Base-by-base conservation (phyloP, 1,139 yeast species). In the Suhomyces guaymorum region DNA sequence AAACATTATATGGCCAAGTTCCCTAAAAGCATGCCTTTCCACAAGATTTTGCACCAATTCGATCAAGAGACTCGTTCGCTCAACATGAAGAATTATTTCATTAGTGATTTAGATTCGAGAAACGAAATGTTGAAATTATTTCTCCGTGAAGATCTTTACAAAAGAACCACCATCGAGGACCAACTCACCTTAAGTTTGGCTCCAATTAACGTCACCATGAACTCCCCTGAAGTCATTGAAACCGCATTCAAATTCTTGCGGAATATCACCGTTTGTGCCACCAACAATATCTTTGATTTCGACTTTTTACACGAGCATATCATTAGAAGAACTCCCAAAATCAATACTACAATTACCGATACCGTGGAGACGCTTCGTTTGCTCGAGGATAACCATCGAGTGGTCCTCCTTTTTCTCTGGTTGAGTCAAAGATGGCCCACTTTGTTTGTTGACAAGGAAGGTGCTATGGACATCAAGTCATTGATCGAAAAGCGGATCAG, bases 381-480 rank as follows among this genome's bases (percentile, higher is more conserved):
- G 24, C 67, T 87, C 32, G 97, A 90, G 54, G 73, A 73, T 14
- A 63, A 84, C 44, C 96, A 92, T 61, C 76, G 79, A 46, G 63
- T 78, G 30, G 70, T 87, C 15, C 72, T 82, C 46, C 63, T 87
- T 10, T 90, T 78, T 54, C 64, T 88, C 56, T 92, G 98, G 98
- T 68, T 92, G 44, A 74, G 87, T 41, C 92, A 87, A 54, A 63
- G 97, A 52, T 90, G 85, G 68, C 96, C 97, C 0, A 78, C 82
- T 24, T 70, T 81, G 34, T 85, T 89, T 49, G 75, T 84, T 8
- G 96, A 88, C 54, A 69, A 79, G 18, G 85, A 82, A 40, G 78
- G 89, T 33, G 95, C 96, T 0, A 59, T 61, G 26, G 86, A 84
- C 39, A 59, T 87, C 48, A 83, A 84, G 53, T 64, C 75, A 17